Evolutionary conservation across 75 land plant genomes (phyloP).

Genomic region (Sequoia sempervirens): DNA sequence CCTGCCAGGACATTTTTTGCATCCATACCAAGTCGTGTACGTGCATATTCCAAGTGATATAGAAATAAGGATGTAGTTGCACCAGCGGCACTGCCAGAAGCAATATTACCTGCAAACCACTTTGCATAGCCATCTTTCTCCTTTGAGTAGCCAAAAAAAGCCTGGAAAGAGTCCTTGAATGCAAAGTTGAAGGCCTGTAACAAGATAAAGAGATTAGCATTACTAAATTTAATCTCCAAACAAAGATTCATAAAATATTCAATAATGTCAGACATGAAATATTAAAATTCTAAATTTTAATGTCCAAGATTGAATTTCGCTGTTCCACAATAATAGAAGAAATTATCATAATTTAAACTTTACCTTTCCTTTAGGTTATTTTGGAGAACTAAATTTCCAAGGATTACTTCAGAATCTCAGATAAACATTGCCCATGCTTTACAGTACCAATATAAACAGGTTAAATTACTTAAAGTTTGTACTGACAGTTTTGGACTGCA

Average conservation of each 20-base stretch:
- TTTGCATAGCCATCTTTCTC: conserved; percentile 76
- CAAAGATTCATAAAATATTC: not conserved
- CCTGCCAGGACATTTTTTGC: conserved; percentile 25
- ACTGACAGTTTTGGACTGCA: not conserved
- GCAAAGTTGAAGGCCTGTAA: conserved; percentile 91
- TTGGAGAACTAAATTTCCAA: not conserved
- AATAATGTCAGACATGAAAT: not conserved
- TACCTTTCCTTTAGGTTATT: not conserved
- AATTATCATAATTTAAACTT: not conserved
- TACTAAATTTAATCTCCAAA: not conserved
- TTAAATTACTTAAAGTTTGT: not conserved
- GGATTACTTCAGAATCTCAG: not conserved
- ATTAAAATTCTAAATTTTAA: not conserved
- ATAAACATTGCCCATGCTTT: not conserved
- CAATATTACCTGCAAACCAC: conserved; percentile 80
- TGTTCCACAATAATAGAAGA: not conserved
- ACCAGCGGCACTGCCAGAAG: conserved; percentile 88
- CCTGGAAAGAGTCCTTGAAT: conserved; percentile 81
- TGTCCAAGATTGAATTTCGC: not conserved
- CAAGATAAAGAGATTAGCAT: not conserved
- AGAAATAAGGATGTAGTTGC: conserved; percentile 70
- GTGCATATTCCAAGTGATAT: conserved; percentile 80
- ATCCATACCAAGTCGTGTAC: conserved; percentile 78
- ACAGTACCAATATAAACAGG: not conserved
- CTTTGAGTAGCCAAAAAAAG: conserved; percentile 52